A percentile compares a stretch with the other conserved stretches of the same genome.
phyloP scores from a whole-genome alignment of 768 basidiomycete species.

The Boletus reticulatus region DNA sequence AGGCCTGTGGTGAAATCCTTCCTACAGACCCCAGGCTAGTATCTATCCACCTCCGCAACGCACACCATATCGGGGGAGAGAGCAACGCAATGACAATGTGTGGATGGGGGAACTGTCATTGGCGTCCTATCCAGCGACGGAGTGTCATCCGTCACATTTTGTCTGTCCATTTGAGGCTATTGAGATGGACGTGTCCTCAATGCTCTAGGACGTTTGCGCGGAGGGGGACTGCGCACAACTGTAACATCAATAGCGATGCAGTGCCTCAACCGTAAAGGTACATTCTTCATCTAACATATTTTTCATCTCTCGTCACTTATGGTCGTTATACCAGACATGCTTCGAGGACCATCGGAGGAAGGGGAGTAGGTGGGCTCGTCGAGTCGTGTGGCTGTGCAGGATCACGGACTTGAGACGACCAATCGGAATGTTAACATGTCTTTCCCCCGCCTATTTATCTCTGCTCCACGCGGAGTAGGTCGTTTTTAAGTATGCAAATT shows the following conservation, averaged over 20 bases:
- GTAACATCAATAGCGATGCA: neutral
- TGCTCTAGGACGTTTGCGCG: conserved; percentile 1
- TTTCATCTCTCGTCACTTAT: no score
- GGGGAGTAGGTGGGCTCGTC: no score
- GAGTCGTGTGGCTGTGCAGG: no score
- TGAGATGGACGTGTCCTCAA: conserved; percentile 8
- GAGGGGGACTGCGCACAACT: neutral
- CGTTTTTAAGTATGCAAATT: no score
- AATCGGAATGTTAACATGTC: no score
- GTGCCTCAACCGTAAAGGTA: neutral
- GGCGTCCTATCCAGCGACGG: neutral
- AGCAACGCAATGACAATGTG: neutral
- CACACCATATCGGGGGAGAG: neutral
- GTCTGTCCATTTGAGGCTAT: neutral
- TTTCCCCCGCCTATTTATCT: no score
- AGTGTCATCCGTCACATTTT: neutral
- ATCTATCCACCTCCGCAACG: neutral
- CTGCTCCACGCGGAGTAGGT: no score
- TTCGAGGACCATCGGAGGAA: no score
- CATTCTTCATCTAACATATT: no score
- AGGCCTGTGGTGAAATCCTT: neutral
- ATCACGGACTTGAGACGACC: no score
- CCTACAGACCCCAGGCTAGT: neutral
- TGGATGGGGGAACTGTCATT: neutral
- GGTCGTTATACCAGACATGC: no score